Conservation (phyloP, 164 flowering plant genomes). For the Vitis rotundifolia region DNA sequence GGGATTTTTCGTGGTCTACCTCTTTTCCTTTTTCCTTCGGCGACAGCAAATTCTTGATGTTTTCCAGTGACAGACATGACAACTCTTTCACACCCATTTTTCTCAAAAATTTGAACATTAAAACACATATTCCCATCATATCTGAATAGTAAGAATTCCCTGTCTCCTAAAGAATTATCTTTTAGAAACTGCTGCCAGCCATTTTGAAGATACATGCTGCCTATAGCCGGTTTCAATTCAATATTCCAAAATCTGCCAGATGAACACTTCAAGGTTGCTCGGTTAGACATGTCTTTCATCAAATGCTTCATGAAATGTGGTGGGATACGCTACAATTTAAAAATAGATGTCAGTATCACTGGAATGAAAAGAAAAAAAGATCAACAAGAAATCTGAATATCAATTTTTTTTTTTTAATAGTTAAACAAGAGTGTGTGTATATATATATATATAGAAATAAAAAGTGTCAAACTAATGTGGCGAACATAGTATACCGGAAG, state of each 20-base stretch:
- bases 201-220: slow-evolving; percentile 5
- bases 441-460: too few species aligned
- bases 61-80: background rate
- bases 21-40: background rate
- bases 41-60: background rate
- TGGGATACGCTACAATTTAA: slow-evolving; percentile 19
- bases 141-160: slow-evolving; percentile 18
- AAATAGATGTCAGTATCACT: background rate
- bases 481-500: too few species aligned
- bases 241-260: slow-evolving; percentile 21
- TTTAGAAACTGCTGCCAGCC: slow-evolving; percentile 27
- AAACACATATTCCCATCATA: slow-evolving; percentile 27
- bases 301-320: slow-evolving; percentile 12
- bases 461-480: too few species aligned
- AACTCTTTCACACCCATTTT: slow-evolving; percentile 5
- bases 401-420: too few species aligned
- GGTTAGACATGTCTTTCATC: slow-evolving; percentile 3
- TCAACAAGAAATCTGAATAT: too few species aligned
- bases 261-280: slow-evolving; percentile 20
- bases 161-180: slow-evolving; percentile 7
- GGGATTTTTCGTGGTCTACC: background rate
- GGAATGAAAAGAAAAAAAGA: too few species aligned
- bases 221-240: background rate
- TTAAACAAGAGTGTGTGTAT: too few species aligned
- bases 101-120: slow-evolving; percentile 16